Evolutionary conservation across 208 protist genomes (phyloP).

Genomic region (Naegleria fowleri): DNA sequence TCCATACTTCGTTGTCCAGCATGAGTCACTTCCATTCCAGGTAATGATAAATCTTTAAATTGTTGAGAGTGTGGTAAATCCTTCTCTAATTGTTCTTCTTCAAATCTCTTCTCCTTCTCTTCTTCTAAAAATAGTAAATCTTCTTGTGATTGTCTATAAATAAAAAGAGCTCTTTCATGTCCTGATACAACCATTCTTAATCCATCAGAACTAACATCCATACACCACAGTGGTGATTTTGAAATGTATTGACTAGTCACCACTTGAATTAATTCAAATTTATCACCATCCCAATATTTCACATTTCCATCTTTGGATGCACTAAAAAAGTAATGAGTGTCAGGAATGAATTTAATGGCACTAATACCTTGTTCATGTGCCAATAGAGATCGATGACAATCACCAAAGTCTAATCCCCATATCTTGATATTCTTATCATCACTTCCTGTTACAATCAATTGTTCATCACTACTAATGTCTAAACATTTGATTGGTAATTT

Average conservation of each 20-base stretch:
- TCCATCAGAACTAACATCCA: not conserved
- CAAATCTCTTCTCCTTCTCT: slow-evolving; percentile 59
- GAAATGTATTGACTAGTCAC: slow-evolving; percentile 46
- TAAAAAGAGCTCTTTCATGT: not conserved
- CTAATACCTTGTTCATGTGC: slow-evolving; percentile 95
- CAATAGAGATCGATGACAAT: slow-evolving; percentile 94
- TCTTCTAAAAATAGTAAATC: slow-evolving; percentile 66
- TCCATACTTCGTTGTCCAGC: slow-evolving; percentile 50
- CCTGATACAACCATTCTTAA: not conserved
- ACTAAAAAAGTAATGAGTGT: slow-evolving; percentile 97
- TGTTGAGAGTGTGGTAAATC: slow-evolving; percentile 9
- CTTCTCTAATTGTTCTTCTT: slow-evolving; percentile 53
- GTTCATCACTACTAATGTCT: slow-evolving; percentile 81
- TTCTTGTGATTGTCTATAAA: not conserved
- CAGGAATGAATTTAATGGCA: slow-evolving; percentile 80
- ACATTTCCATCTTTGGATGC: slow-evolving; percentile 82
- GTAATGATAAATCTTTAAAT: slow-evolving; percentile 20
- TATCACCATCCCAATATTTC: slow-evolving; percentile 98
- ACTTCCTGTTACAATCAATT: slow-evolving; percentile 73
- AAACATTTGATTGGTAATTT: slow-evolving; percentile 89
- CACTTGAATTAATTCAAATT: slow-evolving; percentile 73
- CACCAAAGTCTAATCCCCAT: slow-evolving; percentile 93
- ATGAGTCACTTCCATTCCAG: not conserved
- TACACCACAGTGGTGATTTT: not conserved
- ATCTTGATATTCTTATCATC: slow-evolving; percentile 98